Conservation (phyloP, 2,329 filamentous ascomycete species). For the Monosporascus sp. region DNA sequence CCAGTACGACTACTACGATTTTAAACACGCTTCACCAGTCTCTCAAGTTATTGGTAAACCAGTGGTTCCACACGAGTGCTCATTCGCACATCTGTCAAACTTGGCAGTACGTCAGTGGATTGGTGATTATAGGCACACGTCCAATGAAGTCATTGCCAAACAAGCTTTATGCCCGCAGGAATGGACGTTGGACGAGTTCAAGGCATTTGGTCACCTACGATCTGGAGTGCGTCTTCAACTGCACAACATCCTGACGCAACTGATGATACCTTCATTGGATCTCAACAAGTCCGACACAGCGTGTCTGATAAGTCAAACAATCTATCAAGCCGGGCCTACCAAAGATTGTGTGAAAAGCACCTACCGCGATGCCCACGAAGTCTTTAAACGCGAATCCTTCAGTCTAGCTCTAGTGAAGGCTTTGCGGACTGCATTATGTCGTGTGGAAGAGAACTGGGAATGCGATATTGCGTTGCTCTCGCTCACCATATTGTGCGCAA, state of each 20-base stretch:
- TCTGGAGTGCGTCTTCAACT: conserved; percentile 4
- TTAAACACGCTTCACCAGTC: background rate
- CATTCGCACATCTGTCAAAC: conserved; percentile 1
- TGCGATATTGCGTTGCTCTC: conserved; percentile 1
- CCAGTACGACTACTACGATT: conserved; percentile 3
- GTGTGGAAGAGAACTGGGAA: conserved; percentile 2
- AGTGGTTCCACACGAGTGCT: background rate
- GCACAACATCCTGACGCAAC: conserved; percentile 2
- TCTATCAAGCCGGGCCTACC: conserved; percentile 2
- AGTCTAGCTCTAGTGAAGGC: background rate
- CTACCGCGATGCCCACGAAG: conserved; percentile 1
- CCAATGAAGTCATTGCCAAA: conserved; percentile 1
- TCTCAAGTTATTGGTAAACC: background rate
- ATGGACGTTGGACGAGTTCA: conserved; percentile 1
- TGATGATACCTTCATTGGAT: conserved; percentile 1
- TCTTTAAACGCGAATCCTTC: background rate
- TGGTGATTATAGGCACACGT: background rate
- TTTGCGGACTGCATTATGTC: background rate
- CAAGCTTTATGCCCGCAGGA: background rate
- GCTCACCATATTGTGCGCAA: background rate
- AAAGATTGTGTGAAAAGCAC: background rate
- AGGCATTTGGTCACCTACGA: conserved; percentile 5
- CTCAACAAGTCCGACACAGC: conserved; percentile 1
- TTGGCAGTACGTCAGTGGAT: conserved; percentile 1
- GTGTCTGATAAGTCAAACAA: background rate